Evolutionary conservation across 1,284 basidiomycete genomes (phyloP), one percentile per base, ranked within the genome.

Genomic region (Grifola frondosa): DNA sequence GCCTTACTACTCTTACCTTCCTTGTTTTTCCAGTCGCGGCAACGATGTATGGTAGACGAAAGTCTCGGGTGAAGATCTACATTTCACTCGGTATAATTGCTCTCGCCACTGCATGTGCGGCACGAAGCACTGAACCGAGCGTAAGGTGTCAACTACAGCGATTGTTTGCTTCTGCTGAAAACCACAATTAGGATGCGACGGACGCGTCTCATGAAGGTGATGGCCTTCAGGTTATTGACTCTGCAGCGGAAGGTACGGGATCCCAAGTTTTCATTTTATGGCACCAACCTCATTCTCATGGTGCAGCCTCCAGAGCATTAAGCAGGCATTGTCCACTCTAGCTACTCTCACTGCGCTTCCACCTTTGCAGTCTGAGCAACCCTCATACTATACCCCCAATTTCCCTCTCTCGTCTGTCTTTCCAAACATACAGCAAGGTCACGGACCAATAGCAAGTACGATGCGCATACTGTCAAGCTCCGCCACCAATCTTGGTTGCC

Each of bases 391-490:
- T 22, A 71, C 70, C 36, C 59, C 73, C 4, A 72, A 70, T 41
- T 79, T 81, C 11, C 64, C 86, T 31, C 64, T 87, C 20, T 79
- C 80, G 4, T 75, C 79, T 0, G 71, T 86, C 43, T 68, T 87
- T 10, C 81, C 83, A 0, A 81, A 76, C 54, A 67, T 79, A 13
- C n/a, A n/a, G n/a, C 85, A 87, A 57, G 82, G 83, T 0, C 83
- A 82, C 58, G 83, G 84, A 0, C 87, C 85, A 5, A 59, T 89
- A 24, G 82, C 80, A 17, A 83, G 77, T 50, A 70, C 75, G 2
- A 61, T 85, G 40, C 80, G 87, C 24, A 84, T 88, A 60, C 64
- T 69, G 61, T 76, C 54, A 84, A 81, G 59, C 66, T 89, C 24
- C 74, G 79, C 40, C 73, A 80, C 44, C 74, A 80, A 40, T 62